phyloP scores from a whole-genome alignment of 305 asterid genomes.

The Galium porrigens region DNA sequence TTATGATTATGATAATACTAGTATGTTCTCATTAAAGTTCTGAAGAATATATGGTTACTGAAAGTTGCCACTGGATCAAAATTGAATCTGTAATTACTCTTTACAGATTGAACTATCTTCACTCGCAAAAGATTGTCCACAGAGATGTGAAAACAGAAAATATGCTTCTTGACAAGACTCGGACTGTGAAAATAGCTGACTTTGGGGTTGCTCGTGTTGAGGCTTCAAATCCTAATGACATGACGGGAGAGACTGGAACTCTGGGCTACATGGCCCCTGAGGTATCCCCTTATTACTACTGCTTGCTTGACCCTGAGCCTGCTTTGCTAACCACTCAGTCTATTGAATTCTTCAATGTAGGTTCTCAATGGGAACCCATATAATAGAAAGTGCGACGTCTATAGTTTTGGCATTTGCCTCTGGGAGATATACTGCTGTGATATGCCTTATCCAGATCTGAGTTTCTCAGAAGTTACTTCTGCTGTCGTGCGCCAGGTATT shows the following conservation, averaged over 20 bases:
- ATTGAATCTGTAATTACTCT: slow-evolving; percentile 5
- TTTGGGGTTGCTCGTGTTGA: slow-evolving; percentile 78
- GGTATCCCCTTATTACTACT: slow-evolving; percentile 25
- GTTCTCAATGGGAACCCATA: slow-evolving; percentile 66
- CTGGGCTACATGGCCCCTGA: slow-evolving; percentile 84
- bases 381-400: slow-evolving; percentile 61
- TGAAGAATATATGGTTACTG: not conserved
- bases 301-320: not conserved
- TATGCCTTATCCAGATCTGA: slow-evolving; percentile 71
- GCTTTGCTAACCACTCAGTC: not conserved
- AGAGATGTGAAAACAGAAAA: slow-evolving; percentile 75
- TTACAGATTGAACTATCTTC: slow-evolving; percentile 54
- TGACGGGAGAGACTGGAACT: slow-evolving; percentile 80
- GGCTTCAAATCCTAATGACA: slow-evolving; percentile 60
- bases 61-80: not conserved
- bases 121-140: slow-evolving; percentile 53
- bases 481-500: slow-evolving; percentile 67
- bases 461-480: slow-evolving; percentile 64
- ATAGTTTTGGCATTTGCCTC: slow-evolving; percentile 65
- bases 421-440: slow-evolving; percentile 80
- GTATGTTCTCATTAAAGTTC: not conserved
- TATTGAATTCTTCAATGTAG: slow-evolving; percentile 18
- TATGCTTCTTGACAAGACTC: slow-evolving; percentile 58
- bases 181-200: slow-evolving; percentile 57
- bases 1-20: not conserved